phyloP scores from a whole-genome alignment of 139 green algal species.

The Pleodorina starrii region DNA sequence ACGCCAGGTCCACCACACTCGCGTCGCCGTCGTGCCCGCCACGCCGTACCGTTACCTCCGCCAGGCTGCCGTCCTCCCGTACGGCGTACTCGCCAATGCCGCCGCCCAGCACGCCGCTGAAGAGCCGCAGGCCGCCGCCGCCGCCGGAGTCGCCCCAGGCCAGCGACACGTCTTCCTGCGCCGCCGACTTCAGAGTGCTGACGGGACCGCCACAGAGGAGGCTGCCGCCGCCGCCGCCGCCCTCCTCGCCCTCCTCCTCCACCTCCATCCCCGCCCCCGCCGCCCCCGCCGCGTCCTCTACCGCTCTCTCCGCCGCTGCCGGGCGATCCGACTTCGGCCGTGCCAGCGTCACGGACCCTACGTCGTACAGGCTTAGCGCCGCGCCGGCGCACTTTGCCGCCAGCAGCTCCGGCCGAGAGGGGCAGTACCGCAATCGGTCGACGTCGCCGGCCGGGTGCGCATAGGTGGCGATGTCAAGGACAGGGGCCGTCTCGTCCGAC shows the following conservation, averaged over 20 bases:
- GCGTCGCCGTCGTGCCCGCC: constrained; percentile 22
- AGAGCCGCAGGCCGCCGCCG: constrained; percentile 1
- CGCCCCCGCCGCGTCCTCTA: not conserved
- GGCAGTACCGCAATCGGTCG: constrained; percentile 31
- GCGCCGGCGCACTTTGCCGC: not conserved
- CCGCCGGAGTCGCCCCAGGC: constrained; percentile 18
- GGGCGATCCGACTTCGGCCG: not conserved
- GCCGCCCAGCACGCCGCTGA: constrained; percentile 15
- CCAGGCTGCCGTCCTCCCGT: constrained; percentile 30
- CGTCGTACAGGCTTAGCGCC: constrained; percentile 14
- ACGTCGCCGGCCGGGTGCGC: not conserved
- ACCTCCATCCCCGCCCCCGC: not conserved
- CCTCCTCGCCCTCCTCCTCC: too few species aligned
- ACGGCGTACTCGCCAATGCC: constrained; percentile 23
- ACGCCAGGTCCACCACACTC: constrained; percentile 6
- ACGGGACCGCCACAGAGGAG: not conserved
- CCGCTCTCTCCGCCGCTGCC: not conserved
- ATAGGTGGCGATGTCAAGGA: not conserved
- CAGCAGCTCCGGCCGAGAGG: not conserved
- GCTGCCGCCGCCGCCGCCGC: not conserved
- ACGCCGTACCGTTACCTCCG: not conserved
- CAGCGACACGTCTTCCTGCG: constrained; percentile 17
- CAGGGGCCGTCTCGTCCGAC: not conserved
- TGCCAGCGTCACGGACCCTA: not conserved
- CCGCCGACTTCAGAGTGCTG: not conserved